Evolutionary conservation across 345 rosid genomes (phyloP), one percentile per base, ranked within the genome.

Genomic region (Euphorbia peplus): DNA sequence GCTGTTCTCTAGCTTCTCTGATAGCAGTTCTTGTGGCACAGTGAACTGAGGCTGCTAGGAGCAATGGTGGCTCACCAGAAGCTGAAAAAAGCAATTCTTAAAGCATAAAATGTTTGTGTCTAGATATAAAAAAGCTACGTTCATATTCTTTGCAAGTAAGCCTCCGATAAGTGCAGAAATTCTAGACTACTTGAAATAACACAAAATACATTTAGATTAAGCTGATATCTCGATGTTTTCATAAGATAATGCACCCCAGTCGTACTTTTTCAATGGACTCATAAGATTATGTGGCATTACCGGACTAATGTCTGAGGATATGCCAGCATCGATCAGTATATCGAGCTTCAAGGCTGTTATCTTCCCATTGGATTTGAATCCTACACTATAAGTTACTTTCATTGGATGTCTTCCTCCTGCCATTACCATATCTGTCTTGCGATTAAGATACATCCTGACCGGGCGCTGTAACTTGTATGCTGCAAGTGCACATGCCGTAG

Each of bases 391-490:
- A 26, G 87, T 87, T 77, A 93, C 70, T 71, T 89, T 82, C 93
- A 93, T 88, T 0, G 99, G 99, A 76, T 93, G 99, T 66, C 99
- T 87, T 80, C 99, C 97, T 76, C 99, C 96, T 25, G 91, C 85
- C 83, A 85, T 84, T 70, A 91, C 70, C 97, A 93, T 91, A 80
- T 93, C 99, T 0, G 88, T 88, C 77, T 84, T 85, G 41, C 95
- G 90, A 64, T 82, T 83, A 42, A 93, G 57, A 71, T 91, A 91
- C 32, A 76, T 81, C 76, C 89, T 82, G 0, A 91, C 96, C 3
- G 99, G 97, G 42, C 82, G 69, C 22, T 72, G 78, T 68, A 93
- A 65, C 64, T 77, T 87, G 68, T 80, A 70, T 5, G 99, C 93
- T 51, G 96, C 95, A 44, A 93, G 85, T 0, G 95, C 93, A 44